phyloP scores from a whole-genome alignment of 805 yeast species.

The Wilhelminamyces savonicus region DNA sequence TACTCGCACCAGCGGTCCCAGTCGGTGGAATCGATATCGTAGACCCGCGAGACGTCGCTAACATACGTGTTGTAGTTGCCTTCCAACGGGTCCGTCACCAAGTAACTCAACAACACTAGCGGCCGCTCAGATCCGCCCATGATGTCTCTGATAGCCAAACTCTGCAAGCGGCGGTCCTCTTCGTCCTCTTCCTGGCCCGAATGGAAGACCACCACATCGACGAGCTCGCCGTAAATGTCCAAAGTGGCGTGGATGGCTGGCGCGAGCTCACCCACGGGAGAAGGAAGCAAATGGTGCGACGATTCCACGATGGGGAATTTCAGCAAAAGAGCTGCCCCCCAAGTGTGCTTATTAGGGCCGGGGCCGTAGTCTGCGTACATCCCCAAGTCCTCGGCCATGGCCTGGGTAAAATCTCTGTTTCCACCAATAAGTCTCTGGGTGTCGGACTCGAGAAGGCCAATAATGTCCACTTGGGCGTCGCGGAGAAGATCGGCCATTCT shows the following conservation, averaged over 20 bases:
- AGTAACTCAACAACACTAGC: slow-evolving; percentile 78
- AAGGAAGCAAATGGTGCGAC: slow-evolving; percentile 86
- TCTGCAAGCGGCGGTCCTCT: slow-evolving; percentile 86
- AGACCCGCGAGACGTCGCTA: slow-evolving; percentile 76
- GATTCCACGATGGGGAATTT: slow-evolving; percentile 91
- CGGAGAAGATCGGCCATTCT: slow-evolving; percentile 78
- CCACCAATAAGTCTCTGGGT: slow-evolving; percentile 94
- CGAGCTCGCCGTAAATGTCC: slow-evolving; percentile 78
- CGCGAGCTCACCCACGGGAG: slow-evolving; percentile 97
- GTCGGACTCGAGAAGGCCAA: slow-evolving; percentile 88
- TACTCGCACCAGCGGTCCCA: slow-evolving; percentile 99
- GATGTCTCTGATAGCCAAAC: slow-evolving; percentile 64
- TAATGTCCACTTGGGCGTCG: slow-evolving; percentile 85
- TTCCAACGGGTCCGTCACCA: slow-evolving; percentile 79
- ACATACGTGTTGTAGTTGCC: slow-evolving; percentile 94
- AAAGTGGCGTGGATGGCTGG: slow-evolving; percentile 97
- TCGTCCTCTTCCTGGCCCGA: slow-evolving; percentile 97
- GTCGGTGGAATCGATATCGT: slow-evolving; percentile 87
- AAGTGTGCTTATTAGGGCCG: slow-evolving; percentile 95
- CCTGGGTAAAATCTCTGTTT: slow-evolving; percentile 88
- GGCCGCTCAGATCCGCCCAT: slow-evolving; percentile 85
- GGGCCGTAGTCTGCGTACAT: slow-evolving; percentile 98
- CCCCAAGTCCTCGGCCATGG: slow-evolving; percentile 84
- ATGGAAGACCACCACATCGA: slow-evolving; percentile 95
- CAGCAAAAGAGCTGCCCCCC: slow-evolving; percentile 93